Base-by-base conservation (phyloP, 1,284 basidiomycete species). In the Thelephora terrestris region DNA sequence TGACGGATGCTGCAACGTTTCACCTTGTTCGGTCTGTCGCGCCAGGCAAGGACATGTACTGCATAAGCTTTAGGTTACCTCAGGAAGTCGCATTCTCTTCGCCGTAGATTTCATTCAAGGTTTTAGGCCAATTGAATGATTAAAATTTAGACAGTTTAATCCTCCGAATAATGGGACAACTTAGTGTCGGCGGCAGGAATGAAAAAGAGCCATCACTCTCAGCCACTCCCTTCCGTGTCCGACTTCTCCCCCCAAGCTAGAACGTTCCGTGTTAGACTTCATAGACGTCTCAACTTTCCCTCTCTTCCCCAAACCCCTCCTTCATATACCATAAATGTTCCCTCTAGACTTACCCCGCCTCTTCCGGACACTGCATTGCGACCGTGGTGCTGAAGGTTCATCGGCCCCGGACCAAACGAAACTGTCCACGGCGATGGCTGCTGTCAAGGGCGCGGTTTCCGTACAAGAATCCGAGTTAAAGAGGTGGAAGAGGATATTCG, bases 31-130 rank as follows among this genome's bases (percentile, higher is more conserved):
- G 96, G 45, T 85, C 86, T 12, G 95, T 99, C 7, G 93, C 95
- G 2, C 96, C 96, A 3, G 91, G 84, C 68, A 99, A 99, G 69
- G 88, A 95, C 59, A 99, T 99, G 96, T 99, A 96, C 66, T 96
- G 96, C 67, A 78, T 99, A 47, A 86, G 85, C 59, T 99, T 99
- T 73, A 72, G 85, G 43, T 75, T 98, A 20, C 91, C 93, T 17
- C 61, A 62, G 36, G 67, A 67, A 47, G 78, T 80, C 7, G 81
- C 76, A 2, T 76, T 72, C 56, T 55, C 17, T 32, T 14, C 6
- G 21, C 39, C 18, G 18, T 42, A 20, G 20, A 42, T 21, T 23
- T 2, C 16, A 37, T 18, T 2, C 16, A 5, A 18, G 16, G 35
- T 37, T 37, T 37, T 18, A 18, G 16, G 4, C 35, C 16, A 37